Conservation (phyloP, 2,329 filamentous ascomycete species). For the Aspergillus japonicus region DNA sequence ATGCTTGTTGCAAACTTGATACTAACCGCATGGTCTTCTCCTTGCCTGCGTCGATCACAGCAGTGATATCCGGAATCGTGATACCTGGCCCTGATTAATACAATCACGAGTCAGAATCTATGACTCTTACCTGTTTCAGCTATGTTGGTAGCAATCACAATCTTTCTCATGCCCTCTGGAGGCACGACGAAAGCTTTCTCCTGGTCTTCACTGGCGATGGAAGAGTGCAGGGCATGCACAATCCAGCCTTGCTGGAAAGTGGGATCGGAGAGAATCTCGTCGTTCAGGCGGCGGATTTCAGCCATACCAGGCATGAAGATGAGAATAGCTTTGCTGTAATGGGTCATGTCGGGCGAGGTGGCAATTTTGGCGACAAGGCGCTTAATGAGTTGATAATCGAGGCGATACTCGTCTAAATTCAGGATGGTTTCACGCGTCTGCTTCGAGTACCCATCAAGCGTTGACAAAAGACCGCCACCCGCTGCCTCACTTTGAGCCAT, state of each 20-base stretch:
- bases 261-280: slow-evolving; percentile 74
- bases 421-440: slow-evolving; percentile 72
- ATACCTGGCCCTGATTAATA: slow-evolving; percentile 51
- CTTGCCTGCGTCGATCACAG: slow-evolving; percentile 93
- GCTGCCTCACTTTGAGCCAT: slow-evolving; percentile 53
- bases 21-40: slow-evolving; percentile 80
- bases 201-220: slow-evolving; percentile 93
- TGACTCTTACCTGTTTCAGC: slow-evolving; percentile 74
- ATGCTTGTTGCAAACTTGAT: neutral
- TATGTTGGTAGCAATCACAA: slow-evolving; percentile 96
- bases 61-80: slow-evolving; percentile 96
- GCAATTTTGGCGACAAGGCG: slow-evolving; percentile 77
- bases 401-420: slow-evolving; percentile 83
- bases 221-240: slow-evolving; percentile 87
- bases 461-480: slow-evolving; percentile 58
- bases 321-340: slow-evolving; percentile 87
- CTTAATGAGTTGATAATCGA: slow-evolving; percentile 84
- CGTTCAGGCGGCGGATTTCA: slow-evolving; percentile 85
- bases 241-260: slow-evolving; percentile 76
- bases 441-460: slow-evolving; percentile 70
- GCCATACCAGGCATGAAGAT: slow-evolving; percentile 93
- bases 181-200: slow-evolving; percentile 88
- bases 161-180: slow-evolving; percentile 78
- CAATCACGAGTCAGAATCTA: neutral
- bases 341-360: slow-evolving; percentile 61